These are phyloP conservation scores for Neolentinus lepideus DNA, from an alignment of 1,284 basidiomycete species.

Conservation along the genomic window DNA sequence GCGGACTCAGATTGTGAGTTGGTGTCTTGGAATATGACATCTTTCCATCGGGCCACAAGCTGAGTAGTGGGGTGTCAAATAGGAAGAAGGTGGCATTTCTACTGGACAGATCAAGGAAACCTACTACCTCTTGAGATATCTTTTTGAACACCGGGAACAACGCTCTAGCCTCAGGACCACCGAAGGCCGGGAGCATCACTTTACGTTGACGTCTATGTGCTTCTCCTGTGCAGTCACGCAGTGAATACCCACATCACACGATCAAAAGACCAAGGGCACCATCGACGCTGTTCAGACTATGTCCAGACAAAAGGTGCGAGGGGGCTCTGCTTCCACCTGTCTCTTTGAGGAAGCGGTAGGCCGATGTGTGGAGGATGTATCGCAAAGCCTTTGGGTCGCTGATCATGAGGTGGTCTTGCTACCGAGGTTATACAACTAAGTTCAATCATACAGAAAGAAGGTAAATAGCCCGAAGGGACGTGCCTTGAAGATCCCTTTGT, in stretches of 20 bases:
- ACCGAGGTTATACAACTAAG: no score
- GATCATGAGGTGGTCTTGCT: neutral
- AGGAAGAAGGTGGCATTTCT: no score
- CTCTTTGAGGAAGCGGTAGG: neutral
- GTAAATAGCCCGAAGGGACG: neutral
- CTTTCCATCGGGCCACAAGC: constrained; percentile 34
- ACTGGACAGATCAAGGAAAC: neutral
- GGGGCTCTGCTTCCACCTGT: constrained; percentile 12
- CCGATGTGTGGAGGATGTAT: neutral
- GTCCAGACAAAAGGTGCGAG: neutral
- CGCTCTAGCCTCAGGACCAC: constrained; percentile 34
- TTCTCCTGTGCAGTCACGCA: constrained; percentile 16
- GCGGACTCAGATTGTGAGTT: constrained; percentile 19
- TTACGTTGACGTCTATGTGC: constrained; percentile 13
- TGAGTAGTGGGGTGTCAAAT: no score
- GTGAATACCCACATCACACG: neutral
- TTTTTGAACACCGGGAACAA: constrained; percentile 43
- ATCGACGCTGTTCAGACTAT: neutral
- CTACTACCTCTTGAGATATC: constrained; percentile 34
- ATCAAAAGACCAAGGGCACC: neutral
- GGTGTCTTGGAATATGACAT: constrained; percentile 29
- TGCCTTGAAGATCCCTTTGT: neutral
- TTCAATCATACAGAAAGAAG: neutral
- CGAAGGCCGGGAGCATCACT: constrained; percentile 15
- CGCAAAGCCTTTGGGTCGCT: neutral